A percentile compares a stretch with the other conserved stretches of the same genome.
phyloP scores from a whole-genome alignment of 2,329 filamentous ascomycete genomes.

The Didymella exigua region DNA sequence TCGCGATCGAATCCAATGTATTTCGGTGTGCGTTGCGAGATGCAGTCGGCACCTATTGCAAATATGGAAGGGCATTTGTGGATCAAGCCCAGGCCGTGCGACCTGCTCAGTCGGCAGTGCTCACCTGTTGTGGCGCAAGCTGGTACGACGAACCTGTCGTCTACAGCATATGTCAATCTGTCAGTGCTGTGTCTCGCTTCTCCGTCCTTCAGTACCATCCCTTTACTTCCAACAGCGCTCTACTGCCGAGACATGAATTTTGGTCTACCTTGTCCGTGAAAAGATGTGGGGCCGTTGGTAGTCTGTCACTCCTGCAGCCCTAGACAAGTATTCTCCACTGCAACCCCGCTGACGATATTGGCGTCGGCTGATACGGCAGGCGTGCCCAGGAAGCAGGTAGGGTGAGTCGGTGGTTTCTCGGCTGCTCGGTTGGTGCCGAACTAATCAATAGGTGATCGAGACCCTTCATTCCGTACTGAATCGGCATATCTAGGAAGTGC shows the following conservation, averaged over 20 bases:
- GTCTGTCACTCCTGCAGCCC: constrained; percentile 34
- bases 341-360: constrained; percentile 1
- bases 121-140: constrained; percentile 24
- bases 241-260: neutral
- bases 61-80: neutral
- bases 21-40: constrained; percentile 12
- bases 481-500: constrained; percentile 26
- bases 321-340: constrained; percentile 8
- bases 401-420: constrained; percentile 24
- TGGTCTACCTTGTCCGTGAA: neutral
- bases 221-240: constrained; percentile 5
- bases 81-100: constrained; percentile 17
- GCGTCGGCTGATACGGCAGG: constrained; percentile 16
- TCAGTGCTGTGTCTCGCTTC: constrained; percentile 29
- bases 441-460: constrained; percentile 22
- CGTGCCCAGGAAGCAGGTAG: constrained; percentile 10
- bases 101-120: constrained; percentile 24
- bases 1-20: neutral
- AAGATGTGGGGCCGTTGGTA: constrained; percentile 14
- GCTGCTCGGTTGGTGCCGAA: constrained; percentile 40
- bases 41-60: constrained; percentile 2
- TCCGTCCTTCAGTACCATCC: constrained; percentile 1
- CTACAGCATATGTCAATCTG: constrained; percentile 32
- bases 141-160: constrained; percentile 15
- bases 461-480: constrained; percentile 29